These are phyloP conservation scores for Filosporella fistucella DNA, from an alignment of 495 filamentous ascomycete genomes.

Conservation along the genomic window DNA sequence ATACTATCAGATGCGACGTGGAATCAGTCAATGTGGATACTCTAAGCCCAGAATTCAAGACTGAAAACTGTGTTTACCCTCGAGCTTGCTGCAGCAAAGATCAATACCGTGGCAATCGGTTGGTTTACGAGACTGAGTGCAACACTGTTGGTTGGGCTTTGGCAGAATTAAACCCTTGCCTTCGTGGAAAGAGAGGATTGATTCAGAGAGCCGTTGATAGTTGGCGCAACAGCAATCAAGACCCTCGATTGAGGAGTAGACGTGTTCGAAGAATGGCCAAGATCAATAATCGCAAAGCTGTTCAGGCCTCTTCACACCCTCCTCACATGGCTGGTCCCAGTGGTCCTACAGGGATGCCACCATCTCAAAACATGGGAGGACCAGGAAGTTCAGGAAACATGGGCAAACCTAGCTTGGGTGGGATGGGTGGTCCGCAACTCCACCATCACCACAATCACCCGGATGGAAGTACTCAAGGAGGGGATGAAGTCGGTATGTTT, in stretches of 20 bases:
- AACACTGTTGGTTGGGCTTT: constrained; percentile 97
- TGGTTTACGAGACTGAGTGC: constrained; percentile 97
- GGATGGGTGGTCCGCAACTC: constrained; percentile 60
- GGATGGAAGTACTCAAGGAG: constrained; percentile 61
- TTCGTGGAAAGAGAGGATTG: constrained; percentile 88
- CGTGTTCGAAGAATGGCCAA: constrained; percentile 93
- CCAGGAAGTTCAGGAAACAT: constrained; percentile 41
- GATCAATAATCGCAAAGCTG: constrained; percentile 75
- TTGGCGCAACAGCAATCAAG: constrained; percentile 98
- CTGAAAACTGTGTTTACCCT: constrained; percentile 96
- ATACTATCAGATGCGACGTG: constrained; percentile 96
- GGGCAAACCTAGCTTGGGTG: constrained; percentile 52
- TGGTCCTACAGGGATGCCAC: constrained; percentile 49
- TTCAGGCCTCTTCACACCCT: constrained; percentile 39
- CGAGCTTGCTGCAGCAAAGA: constrained; percentile 93
- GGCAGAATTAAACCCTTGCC: constrained; percentile 83
- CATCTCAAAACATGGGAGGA: constrained; percentile 42
- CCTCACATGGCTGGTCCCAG: constrained; percentile 42
- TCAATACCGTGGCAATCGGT: constrained; percentile 88
- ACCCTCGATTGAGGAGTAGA: constrained; percentile 82
- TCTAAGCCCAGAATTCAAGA: constrained; percentile 84
- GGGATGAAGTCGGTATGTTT: constrained; percentile 93
- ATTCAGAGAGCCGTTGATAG: constrained; percentile 98
- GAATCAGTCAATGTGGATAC: constrained; percentile 91
- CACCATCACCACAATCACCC: constrained; percentile 80